phyloP scores from a whole-genome alignment of 2,329 filamentous ascomycete species.

The Didymella sp. region DNA sequence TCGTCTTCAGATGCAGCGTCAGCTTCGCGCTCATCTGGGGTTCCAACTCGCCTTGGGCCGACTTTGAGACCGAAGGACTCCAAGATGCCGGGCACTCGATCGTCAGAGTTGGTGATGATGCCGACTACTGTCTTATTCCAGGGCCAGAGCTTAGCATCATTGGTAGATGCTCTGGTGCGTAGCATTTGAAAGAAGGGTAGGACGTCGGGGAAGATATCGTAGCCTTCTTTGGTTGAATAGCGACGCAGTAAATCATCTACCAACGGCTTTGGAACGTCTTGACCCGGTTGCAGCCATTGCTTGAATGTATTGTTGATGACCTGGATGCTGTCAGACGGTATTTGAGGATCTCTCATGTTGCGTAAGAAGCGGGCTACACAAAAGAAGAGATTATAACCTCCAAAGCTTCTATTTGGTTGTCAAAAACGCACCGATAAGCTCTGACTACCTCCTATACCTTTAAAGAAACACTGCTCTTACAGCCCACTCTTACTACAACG shows the following conservation, averaged over 20 bases:
- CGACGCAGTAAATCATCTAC: slow-evolving; percentile 58
- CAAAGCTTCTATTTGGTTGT: too few species aligned
- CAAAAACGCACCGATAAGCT: too few species aligned
- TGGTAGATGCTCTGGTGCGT: slow-evolving; percentile 24
- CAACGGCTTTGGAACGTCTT: slow-evolving; percentile 55
- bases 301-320: slow-evolving; percentile 60
- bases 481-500: too few species aligned
- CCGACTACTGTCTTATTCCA: slow-evolving; percentile 59
- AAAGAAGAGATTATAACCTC: too few species aligned
- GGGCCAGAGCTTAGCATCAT: slow-evolving; percentile 31
- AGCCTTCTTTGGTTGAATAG: slow-evolving; percentile 63
- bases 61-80: slow-evolving; percentile 61
- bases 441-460: too few species aligned
- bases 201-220: slow-evolving; percentile 58
- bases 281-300: slow-evolving; percentile 33
- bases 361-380: too few species aligned
- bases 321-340: slow-evolving; percentile 31
- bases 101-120: slow-evolving; percentile 69
- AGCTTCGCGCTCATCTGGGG: slow-evolving; percentile 26
- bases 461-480: too few species aligned
- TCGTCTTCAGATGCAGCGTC: slow-evolving; percentile 39
- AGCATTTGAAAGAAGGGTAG: slow-evolving; percentile 55
- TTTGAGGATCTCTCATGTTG: too few species aligned
- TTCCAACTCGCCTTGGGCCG: slow-evolving; percentile 32
- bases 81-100: slow-evolving; percentile 63